These are phyloP conservation scores for Saturnispora saitoi DNA, from an alignment of 805 yeast genomes.

Conservation along the genomic window DNA sequence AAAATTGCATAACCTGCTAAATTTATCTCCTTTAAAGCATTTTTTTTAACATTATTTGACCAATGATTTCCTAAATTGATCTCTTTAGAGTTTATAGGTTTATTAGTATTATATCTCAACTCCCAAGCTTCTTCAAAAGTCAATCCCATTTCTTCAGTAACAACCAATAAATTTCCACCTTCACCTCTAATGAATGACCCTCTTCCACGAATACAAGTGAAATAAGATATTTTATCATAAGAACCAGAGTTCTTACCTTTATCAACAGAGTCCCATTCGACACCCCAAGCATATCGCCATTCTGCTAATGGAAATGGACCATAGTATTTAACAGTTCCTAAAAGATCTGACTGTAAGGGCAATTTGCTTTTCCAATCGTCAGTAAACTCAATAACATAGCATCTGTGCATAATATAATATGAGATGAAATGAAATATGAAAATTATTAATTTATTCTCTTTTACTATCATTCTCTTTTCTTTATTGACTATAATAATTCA, in stretches of 20 bases:
- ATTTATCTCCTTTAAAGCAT: conserved; percentile 23
- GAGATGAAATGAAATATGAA: neutral
- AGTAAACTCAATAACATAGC: neutral
- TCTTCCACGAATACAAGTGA: conserved; percentile 34
- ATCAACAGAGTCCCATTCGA: conserved; percentile 6
- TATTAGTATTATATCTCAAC: neutral
- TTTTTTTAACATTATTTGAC: neutral
- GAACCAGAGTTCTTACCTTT: conserved; percentile 66
- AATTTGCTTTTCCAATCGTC: neutral
- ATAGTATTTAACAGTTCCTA: conserved; percentile 1
- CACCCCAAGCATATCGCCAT: neutral
- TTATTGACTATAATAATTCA: neutral
- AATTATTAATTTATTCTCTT: neutral
- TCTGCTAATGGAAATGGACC: neutral
- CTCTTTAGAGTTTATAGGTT: neutral
- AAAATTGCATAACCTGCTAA: conserved; percentile 1
- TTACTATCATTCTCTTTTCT: no score
- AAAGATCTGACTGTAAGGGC: neutral
- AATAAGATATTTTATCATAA: conserved; percentile 47
- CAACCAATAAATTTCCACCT: conserved; percentile 21
- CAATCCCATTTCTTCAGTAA: conserved; percentile 20
- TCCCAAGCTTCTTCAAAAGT: conserved; percentile 41
- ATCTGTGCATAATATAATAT: neutral
- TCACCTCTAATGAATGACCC: conserved; percentile 56
- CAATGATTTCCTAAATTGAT: conserved; percentile 13